Evolutionary conservation across 169 alveolate species (phyloP), one percentile per base, ranked within the genome.

Genomic region (Prorocentrum cordatum): DNA sequence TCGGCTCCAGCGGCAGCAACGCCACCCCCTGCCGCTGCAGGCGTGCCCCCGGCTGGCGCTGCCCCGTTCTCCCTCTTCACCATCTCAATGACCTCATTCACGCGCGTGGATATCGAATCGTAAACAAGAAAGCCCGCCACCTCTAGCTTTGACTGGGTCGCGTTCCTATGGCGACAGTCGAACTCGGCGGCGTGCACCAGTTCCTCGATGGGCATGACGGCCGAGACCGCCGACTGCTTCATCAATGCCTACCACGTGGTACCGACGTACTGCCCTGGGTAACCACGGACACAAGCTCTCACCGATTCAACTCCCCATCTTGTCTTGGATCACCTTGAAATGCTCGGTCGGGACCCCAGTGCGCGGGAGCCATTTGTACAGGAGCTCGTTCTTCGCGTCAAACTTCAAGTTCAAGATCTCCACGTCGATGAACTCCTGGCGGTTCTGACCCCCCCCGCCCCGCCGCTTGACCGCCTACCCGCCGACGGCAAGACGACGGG

Each of bases 21-120:
- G 6, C 6, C 59, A 2, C 9, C 82, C 18, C 64, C 82, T 62
- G 82, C 29, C 22, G 82, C 82, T 38, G 62, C 82, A n/a, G 82
- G 42, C 22, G 18, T 39, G 3, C 12, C 72, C 4, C 14, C 38
- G 7, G 47, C n/a, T 14, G 26, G 27, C 2, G 29, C 67, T 0
- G 82, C 64, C 31, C 39, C 7, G 7, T 22, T n/a, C 4, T 70
- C 82, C 22, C 3, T 5, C 14, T 62, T 47, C 38, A 50, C 59
- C 2, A 26, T 14, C 27, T n/a, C 47, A 38, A 38, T 42, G 10
- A 39, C 36, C 0, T 70, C 82, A 16, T 38, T 12, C 7, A 70
- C 0, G 10, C 26, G n/a, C 2, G 7, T 6, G 9, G 59, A 36
- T 9, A 70, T n/a, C 4, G 64, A 14, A 16, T 61, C 29, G 27